Base-by-base conservation (phyloP, 495 filamentous ascomycete species). In the Penicillium egyptiacum region DNA sequence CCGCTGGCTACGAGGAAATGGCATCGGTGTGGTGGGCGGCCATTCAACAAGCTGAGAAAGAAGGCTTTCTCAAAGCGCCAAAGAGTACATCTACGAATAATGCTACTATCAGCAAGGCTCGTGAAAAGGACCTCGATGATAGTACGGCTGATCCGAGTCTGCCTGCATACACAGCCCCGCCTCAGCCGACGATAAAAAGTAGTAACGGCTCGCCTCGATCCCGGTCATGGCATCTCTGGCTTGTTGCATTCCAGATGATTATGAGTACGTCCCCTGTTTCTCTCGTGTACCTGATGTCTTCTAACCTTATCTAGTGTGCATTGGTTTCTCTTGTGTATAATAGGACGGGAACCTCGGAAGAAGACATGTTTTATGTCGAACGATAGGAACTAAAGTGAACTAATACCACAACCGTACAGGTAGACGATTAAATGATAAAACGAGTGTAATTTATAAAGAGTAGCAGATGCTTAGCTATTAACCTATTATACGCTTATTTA, bases 1-100 rank as follows among this genome's bases (percentile, higher is more conserved):
- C 81, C 40, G 53, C 20, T 1, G 82, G 81, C 10, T 84, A 84
- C 46, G 56, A 62, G 55, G 74, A 77, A 61, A 83, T 86, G 82
- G 79, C 81, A 10, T 60, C 72, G 2, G 67, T 84, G 0, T 85
- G 76, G 75, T 79, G 69, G 63, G 64, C 60, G 0, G 80, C 72
- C 5, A 66, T 84, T 17, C 58, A 53, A 14, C 33, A 45, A 55
- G 77, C 59, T 50, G 59, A 60, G 43, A 53, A n/a, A 1, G 66
- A 71, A 44, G 57, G 52, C 11, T 47, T 68, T 35, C 53, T 55
- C n/a, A 47, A 25, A 5, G 53, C 28, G 12, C 42, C 43, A 17
- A n/a, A 22, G 7, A 14, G 31, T 48, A 40, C 50, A 7, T 19
- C 52, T 8, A 46, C 14, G 2, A 28, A 17, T 19, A 31, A 10